Base-by-base conservation (phyloP, 2,329 filamentous ascomycete genomes). In the Coccinonectria pachysandricola region DNA sequence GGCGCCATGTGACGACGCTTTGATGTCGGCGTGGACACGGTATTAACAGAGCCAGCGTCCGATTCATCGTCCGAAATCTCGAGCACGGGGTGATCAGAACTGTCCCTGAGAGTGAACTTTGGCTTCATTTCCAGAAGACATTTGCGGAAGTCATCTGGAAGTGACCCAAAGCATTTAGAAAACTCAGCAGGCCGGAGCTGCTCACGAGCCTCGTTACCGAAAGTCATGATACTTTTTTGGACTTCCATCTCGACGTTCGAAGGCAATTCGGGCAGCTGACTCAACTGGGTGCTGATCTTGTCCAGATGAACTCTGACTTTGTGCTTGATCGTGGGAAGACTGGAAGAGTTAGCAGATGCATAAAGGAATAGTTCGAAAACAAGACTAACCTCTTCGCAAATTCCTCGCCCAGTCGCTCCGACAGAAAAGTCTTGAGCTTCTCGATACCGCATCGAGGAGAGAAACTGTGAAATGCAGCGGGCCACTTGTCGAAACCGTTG, bases 241-340 rank as follows among this genome's bases (percentile, higher is more conserved):
- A 92, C 65, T 7, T 75, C 71, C 0, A 75, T 59, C n/a, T 75
- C 67, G 0, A 85, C 69, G 21, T 85, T 82, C 0, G 60, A 53
- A 0, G 79, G 78, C 0, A 82, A 67, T 19, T 83, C 77, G 0
- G 81, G 81, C 0, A 87, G 64, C 0, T 53, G 55, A 1, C 48
- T 37, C 0, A 92, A 61, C 30, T 79, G 57, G 0, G 45, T 40
- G 2, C 71, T 59, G 3, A 86, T 71, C 0, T 60, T 47, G 0
- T 52, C 35, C 0, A 80, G 62, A 5, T 69, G 59, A 0, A 42
- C 38, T 4, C 65, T 54, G 0, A 72, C 57, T 24, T 75, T 75
- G 1, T 56, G 52, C 32, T 70, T 55, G 52, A 77, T 58, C 48
- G 65, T 48, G 42, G 75, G 41, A 52, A 79, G 19, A 19, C 62